Percentiles rank a stretch among this genome's conserved stretches.
Evolutionary conservation across 495 filamentous ascomycete species (phyloP).

Genomic region (Neohortaea acidophila): DNA sequence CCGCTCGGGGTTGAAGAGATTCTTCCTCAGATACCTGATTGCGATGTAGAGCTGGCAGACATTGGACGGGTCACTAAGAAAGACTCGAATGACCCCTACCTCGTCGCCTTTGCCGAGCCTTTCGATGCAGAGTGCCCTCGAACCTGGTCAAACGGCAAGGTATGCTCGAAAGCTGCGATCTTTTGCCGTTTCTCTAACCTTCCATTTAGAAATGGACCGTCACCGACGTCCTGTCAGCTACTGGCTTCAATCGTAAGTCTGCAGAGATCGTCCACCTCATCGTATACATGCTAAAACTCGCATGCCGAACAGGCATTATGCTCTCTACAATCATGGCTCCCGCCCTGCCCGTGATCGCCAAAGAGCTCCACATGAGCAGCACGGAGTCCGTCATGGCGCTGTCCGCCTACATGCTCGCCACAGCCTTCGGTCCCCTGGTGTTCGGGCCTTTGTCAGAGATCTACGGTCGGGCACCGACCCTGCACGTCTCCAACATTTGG

Average conservation of each 20-base stretch:
- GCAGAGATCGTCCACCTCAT: slow-evolving; percentile 15
- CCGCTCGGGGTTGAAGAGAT: too few relatives aligned
- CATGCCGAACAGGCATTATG: slow-evolving; percentile 3
- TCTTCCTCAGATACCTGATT: too few relatives aligned
- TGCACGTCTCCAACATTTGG: slow-evolving; percentile 23
- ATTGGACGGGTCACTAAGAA: background rate
- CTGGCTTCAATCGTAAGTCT: slow-evolving; percentile 20
- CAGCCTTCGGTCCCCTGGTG: slow-evolving; percentile 32
- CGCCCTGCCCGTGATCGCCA: slow-evolving; percentile 24
- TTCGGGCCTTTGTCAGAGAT: slow-evolving; percentile 30
- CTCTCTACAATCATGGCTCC: slow-evolving; percentile 26
- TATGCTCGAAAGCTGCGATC: background rate
- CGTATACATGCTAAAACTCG: slow-evolving; percentile 1
- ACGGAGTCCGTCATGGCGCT: slow-evolving; percentile 27
- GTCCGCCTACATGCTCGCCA: slow-evolving; percentile 41
- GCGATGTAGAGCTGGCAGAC: slow-evolving; percentile 3
- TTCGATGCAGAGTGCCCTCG: slow-evolving; percentile 13
- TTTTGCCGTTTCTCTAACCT: background rate
- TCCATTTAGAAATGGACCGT: slow-evolving; percentile 18
- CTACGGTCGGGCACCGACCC: slow-evolving; percentile 23
- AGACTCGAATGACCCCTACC: slow-evolving; percentile 6
- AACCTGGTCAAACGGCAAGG: background rate
- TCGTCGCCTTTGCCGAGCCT: slow-evolving; percentile 9
- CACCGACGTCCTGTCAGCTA: slow-evolving; percentile 18
- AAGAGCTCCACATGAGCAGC: slow-evolving; percentile 26